phyloP scores from a whole-genome alignment of 495 filamentous ascomycete genomes.

The Aspergillus bridgeri region DNA sequence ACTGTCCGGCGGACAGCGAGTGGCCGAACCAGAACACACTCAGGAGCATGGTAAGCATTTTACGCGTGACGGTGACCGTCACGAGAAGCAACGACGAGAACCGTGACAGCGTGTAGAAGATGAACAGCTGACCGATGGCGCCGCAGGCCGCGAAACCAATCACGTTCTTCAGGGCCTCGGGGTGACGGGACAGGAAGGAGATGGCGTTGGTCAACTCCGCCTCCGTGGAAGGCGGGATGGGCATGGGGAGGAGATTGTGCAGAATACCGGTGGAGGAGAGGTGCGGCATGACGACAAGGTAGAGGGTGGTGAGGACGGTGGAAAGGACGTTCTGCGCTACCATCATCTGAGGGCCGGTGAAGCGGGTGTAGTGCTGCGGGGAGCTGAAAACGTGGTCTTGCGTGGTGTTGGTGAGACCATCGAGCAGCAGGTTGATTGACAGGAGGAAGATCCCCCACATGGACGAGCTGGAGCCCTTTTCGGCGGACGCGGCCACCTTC shows the following conservation, averaged over 20 bases:
- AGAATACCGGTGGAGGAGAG: constrained; percentile 63
- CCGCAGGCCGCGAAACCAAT: constrained; percentile 90
- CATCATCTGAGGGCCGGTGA: constrained; percentile 98
- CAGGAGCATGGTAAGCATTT: constrained; percentile 98
- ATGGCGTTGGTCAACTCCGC: constrained; percentile 77
- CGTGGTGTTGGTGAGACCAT: constrained; percentile 92
- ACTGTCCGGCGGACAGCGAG: constrained; percentile 76
- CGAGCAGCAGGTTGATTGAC: constrained; percentile 88
- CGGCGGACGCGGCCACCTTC: constrained; percentile 53
- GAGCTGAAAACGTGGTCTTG: constrained; percentile 90
- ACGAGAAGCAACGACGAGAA: constrained; percentile 92
- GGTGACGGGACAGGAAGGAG: constrained; percentile 72
- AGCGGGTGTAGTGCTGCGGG: constrained; percentile 58
- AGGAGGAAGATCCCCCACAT: constrained; percentile 80
- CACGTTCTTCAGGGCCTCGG: constrained; percentile 76
- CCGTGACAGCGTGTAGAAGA: constrained; percentile 90
- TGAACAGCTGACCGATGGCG: constrained; percentile 92
- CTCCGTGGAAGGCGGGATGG: constrained; percentile 47
- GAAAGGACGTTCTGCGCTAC: constrained; percentile 90
- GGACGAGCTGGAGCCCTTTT: constrained; percentile 49
- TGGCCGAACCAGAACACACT: constrained; percentile 95
- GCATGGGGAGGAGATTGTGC: constrained; percentile 62
- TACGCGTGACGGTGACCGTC: constrained; percentile 93
- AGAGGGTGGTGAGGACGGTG: constrained; percentile 67
- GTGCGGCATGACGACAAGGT: constrained; percentile 75